Evolutionary conservation across 108 stramenopile genomes (phyloP).

Genomic region (Skeletonema costatum): DNA sequence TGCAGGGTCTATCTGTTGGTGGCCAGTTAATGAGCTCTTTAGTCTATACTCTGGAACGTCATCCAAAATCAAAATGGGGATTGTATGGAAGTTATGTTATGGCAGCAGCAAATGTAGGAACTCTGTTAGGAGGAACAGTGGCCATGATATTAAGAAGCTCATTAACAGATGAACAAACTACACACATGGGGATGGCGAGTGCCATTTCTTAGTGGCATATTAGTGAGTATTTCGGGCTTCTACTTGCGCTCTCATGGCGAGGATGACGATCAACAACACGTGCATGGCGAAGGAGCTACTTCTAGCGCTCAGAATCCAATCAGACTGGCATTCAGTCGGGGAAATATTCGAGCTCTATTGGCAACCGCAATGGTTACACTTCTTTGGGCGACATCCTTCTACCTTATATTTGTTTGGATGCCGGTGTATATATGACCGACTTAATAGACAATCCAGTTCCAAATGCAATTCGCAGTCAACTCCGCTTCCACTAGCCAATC

Average conservation of each 20-base stretch:
- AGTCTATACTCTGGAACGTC: conserved; percentile 43
- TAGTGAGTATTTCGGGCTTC: conserved; percentile 57
- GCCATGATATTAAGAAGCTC: conserved; percentile 43
- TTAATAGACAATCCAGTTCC: conserved; percentile 66
- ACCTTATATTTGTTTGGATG: conserved; percentile 80
- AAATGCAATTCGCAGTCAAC: conserved; percentile 64
- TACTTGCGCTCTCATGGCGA: conserved; percentile 61
- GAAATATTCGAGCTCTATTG: conserved; percentile 55
- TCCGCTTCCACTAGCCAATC: conserved; percentile 35
- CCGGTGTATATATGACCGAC: conserved; percentile 68
- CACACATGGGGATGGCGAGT: conserved; percentile 73
- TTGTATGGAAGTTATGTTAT: conserved; percentile 63
- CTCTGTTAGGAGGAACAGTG: conserved; percentile 59
- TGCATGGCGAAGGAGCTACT: conserved; percentile 12
- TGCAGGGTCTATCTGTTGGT: conserved; percentile 51
- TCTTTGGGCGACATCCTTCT: conserved; percentile 69
- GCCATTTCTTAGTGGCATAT: conserved; percentile 67
- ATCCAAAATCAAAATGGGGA: conserved; percentile 45
- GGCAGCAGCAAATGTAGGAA: conserved; percentile 69
- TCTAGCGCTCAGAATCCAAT: conserved; percentile 58
- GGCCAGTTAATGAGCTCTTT: conserved; percentile 42
- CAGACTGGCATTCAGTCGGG: conserved; percentile 49
- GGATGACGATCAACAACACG: conserved; percentile 44
- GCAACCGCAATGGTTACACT: conserved; percentile 60
- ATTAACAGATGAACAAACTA: conserved; percentile 50